Conservation (phyloP, 2,329 filamentous ascomycete species). For the Pseudogymnoascus sp. region DNA sequence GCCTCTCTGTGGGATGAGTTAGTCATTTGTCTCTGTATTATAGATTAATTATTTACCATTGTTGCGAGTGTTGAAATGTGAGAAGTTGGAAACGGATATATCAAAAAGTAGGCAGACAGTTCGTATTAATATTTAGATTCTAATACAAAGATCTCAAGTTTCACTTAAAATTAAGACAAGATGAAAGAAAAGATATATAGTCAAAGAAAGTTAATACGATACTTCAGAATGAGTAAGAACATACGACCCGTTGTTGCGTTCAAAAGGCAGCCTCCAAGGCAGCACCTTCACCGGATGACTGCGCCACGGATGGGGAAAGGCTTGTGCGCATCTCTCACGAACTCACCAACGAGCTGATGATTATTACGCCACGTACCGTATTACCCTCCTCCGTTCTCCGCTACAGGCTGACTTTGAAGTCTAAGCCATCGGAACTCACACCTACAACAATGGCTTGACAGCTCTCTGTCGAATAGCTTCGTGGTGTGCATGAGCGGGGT, state of each 20-base stretch:
- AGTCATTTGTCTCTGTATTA: background rate
- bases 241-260: background rate
- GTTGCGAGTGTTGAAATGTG: background rate
- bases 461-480: background rate
- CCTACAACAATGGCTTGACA: background rate
- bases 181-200: background rate
- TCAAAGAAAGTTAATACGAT: background rate
- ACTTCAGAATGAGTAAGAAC: background rate
- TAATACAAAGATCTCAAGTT: background rate
- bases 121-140: background rate
- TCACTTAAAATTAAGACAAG: background rate
- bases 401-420: background rate
- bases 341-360: background rate
- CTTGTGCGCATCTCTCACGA: background rate
- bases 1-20: background rate
- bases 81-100: background rate
- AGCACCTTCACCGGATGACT: background rate
- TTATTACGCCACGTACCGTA: background rate
- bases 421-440: background rate
- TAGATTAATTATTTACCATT: background rate
- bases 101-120: background rate
- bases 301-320: background rate
- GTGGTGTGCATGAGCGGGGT: background rate
- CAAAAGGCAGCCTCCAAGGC: background rate
- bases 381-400: background rate